Base-by-base conservation (phyloP, 257 asterid genomes). In the Ligustrum vulgare region DNA sequence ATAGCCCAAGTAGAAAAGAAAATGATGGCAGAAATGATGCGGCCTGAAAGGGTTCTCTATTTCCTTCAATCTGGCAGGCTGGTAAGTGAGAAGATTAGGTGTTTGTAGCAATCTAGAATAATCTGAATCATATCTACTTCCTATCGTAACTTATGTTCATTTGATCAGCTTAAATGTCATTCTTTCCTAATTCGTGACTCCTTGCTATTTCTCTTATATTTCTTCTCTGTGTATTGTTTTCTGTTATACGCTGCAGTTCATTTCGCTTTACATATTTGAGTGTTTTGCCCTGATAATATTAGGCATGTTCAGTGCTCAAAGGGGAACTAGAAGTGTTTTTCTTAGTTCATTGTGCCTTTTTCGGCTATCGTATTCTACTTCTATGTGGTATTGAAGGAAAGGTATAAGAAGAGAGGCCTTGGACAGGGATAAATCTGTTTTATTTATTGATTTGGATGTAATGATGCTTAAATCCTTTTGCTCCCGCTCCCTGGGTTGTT, bases 11-110 rank as follows among this genome's bases (percentile, higher is more conserved):
- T 87, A 76, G 99, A 95, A 79, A 95, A 88, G 88, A 95, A 86
- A 82, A 77, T 93, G 90, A 95, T 95, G 99, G 88, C 89, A 41
- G 96, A 88, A 86, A 93, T 93, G 81, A 91, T 92, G 22, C 85
- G 85, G 72, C 96, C 99, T 67, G 98, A 93, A 83, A 87, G 88
- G 85, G 84, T 95, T 79, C 94, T 95, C 83, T 89, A 91, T 72
- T 93, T 86, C 78, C 97, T 95, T 81, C 87, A 80, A 72, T 94
- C 98, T 58, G 98, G 99, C 65, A 89, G 98, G 79, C 98, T 93
- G 98, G 98, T 94, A 87, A 47, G 94, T 82, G 49, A 47, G 28
- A 18, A 72, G 72, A 70, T 64, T 64, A 65, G 63, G 54, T 64
- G 58, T 13, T 77, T 11, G 22, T 39, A 68, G 78, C 70, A 67